Base-by-base conservation (phyloP, 345 rosid genomes). In the Populus nigra region DNA sequence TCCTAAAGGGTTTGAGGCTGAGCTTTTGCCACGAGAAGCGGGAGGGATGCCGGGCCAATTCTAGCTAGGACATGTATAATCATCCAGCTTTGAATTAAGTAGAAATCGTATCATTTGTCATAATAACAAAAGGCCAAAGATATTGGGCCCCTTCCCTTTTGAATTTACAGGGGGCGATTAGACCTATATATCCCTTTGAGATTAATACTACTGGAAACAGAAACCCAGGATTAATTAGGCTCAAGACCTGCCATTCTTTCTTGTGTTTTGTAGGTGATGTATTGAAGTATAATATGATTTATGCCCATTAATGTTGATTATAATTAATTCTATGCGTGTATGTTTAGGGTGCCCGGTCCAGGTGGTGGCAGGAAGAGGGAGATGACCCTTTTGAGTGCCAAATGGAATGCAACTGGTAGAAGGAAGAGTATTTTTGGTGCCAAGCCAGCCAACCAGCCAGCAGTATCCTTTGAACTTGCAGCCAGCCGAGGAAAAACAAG, bases 351-450 rank as follows among this genome's bases (percentile, higher is more conserved):
- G 0, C 7, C 25, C 62, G 3, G 62, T 55, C 25, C 23, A 8
- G 62, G 5, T 55, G 27, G 27, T 8, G 23, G 62, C 25, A 55
- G 23, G 57, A 50, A 7, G 57, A 18, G 2, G 22, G 57, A 5
- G 2, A 17, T 1, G 62, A 22, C 25, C 62, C 62, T 59, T n/a
- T 59, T n/a, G 63, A 59, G 63, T n/a, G 63, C 29, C 63, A 59
- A 23, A 23, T n/a, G 63, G 63, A 10, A 59, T 59, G 63, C 63
- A 59, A 23, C 12, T n/a, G 63, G 29, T 3, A 10, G 12, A 55
- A 63, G 74, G 68, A 77, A 69, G 73, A 41, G 50, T 8, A 41
- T 53, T 7, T 9, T 3, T 41, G 78, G 69, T 69, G 65, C 53
- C 78, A 69, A 62, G 68, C 68, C 35, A 65, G 2, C 17, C 35